These are phyloP conservation scores for Bimuria novae-zelandiae DNA, from an alignment of 2,329 filamentous ascomycete genomes.

Conservation along the genomic window DNA sequence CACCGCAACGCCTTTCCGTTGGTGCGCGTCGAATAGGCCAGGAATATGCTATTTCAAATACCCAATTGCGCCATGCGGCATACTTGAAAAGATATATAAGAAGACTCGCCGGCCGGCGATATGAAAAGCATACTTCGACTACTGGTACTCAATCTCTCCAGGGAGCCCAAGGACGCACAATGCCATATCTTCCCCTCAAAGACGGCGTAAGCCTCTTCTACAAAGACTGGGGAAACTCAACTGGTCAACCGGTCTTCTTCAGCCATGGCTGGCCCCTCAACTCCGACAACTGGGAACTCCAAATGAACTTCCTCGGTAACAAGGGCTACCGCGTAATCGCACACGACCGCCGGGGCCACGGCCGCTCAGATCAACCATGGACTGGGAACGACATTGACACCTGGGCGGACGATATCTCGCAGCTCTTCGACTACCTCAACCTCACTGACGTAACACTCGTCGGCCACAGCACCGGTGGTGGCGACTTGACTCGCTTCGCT, in stretches of 20 bases:
- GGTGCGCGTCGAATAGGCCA: neutral
- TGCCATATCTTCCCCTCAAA: constrained; percentile 9
- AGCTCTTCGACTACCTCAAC: constrained; percentile 42
- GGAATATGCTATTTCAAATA: neutral
- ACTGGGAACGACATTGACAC: constrained; percentile 48
- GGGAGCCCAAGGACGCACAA: neutral
- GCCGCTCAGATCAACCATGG: constrained; percentile 49
- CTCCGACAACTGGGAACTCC: constrained; percentile 48
- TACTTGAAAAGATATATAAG: neutral
- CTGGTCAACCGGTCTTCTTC: constrained; percentile 42
- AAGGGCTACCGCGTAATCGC: constrained; percentile 48
- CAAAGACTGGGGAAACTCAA: constrained; percentile 45
- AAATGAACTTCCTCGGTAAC: constrained; percentile 47
- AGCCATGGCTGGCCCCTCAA: constrained; percentile 50
- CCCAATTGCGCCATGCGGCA: neutral
- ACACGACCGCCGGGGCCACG: constrained; percentile 47
- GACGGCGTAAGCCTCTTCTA: constrained; percentile 11
- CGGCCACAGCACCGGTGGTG: constrained; percentile 48
- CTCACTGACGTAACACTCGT: constrained; percentile 37
- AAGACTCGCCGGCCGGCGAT: neutral
- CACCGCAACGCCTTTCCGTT: no score
- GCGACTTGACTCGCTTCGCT: constrained; percentile 47
- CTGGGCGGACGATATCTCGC: constrained; percentile 46
- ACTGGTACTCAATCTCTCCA: neutral
- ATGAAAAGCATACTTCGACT: neutral